Evolutionary conservation across 2,329 filamentous ascomycete genomes (phyloP).

Genomic region (Aspergillus pseudotamarii): DNA sequence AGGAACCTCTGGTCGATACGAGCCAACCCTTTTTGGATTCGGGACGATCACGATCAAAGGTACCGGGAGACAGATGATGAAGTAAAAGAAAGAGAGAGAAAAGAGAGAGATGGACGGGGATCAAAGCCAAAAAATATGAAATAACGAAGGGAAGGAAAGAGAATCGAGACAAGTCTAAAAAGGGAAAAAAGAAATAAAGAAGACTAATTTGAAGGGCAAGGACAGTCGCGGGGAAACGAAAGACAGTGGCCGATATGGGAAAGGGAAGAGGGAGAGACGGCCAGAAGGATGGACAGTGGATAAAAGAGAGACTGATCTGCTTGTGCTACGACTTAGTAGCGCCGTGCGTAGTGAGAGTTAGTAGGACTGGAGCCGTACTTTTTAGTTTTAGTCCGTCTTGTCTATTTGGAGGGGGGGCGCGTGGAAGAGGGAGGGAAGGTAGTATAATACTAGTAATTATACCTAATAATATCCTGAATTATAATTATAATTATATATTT

Average conservation of each 20-base stretch:
- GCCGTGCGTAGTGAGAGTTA: conserved; percentile 31
- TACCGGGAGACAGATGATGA: conserved; percentile 25
- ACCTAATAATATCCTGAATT: conserved; percentile 5
- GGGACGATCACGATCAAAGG: conserved; percentile 24
- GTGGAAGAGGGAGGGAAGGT: neutral
- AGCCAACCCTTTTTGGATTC: conserved; percentile 24
- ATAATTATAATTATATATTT: conserved; percentile 1
- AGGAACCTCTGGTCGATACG: conserved; percentile 32
- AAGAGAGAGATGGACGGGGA: conserved; percentile 31
- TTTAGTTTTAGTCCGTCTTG: conserved; percentile 20
- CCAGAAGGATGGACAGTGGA: conserved; percentile 32
- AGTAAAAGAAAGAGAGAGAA: conserved; percentile 27
- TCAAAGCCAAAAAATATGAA: conserved; percentile 22
- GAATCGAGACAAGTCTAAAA: conserved; percentile 33
- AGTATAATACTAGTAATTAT: conserved; percentile 9
- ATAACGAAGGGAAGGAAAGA: conserved; percentile 27
- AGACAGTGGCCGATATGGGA: conserved; percentile 35
- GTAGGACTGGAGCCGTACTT: conserved; percentile 30
- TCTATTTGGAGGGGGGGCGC: conserved; percentile 7
- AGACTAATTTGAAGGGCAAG: conserved; percentile 30
- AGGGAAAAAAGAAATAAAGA: conserved; percentile 31
- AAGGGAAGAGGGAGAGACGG: conserved; percentile 27
- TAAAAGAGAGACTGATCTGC: conserved; percentile 42
- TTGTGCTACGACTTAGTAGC: conserved; percentile 35
- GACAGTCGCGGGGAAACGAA: conserved; percentile 36